Conservation (phyloP, 345 rosid species). For the Murraya koenigii region DNA sequence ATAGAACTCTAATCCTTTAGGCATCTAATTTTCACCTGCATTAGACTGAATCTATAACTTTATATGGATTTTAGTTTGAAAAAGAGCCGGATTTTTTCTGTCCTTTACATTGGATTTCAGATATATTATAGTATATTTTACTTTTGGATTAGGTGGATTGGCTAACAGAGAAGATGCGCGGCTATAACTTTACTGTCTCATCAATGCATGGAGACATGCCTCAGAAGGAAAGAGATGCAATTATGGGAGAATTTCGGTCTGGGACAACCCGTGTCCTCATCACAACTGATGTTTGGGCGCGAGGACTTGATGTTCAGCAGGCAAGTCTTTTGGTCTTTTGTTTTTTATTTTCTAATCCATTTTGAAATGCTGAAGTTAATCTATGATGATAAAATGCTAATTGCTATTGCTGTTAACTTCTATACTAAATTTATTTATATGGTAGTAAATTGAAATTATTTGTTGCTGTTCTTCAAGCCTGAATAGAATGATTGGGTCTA, state of each 20-base stretch:
- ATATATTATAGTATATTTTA: background rate
- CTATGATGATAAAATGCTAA: background rate
- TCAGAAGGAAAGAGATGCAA: slow-evolving; percentile 93
- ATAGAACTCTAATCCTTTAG: background rate
- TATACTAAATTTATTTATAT: background rate
- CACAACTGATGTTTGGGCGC: slow-evolving; percentile 99
- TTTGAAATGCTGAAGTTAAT: background rate
- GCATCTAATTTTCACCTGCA: background rate
- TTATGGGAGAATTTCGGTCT: slow-evolving; percentile 74
- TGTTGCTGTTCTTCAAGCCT: background rate
- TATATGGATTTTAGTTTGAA: background rate
- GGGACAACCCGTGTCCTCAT: slow-evolving; percentile 91
- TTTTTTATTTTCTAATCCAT: background rate
- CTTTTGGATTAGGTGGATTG: slow-evolving; percentile 75
- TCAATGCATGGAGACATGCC: slow-evolving; percentile 99
- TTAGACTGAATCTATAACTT: background rate
- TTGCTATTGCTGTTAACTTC: background rate
- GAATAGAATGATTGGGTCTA: background rate
- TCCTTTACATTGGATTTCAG: background rate
- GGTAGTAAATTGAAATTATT: background rate
- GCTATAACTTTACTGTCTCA: slow-evolving; percentile 82
- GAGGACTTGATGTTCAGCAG: slow-evolving; percentile 97
- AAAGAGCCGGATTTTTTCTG: background rate
- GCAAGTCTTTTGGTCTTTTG: slow-evolving; percentile 33
- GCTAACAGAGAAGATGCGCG: slow-evolving; percentile 98